Evolutionary conservation across 306 rosid genomes (phyloP).

Genomic region (Cicer chorassanicum): DNA sequence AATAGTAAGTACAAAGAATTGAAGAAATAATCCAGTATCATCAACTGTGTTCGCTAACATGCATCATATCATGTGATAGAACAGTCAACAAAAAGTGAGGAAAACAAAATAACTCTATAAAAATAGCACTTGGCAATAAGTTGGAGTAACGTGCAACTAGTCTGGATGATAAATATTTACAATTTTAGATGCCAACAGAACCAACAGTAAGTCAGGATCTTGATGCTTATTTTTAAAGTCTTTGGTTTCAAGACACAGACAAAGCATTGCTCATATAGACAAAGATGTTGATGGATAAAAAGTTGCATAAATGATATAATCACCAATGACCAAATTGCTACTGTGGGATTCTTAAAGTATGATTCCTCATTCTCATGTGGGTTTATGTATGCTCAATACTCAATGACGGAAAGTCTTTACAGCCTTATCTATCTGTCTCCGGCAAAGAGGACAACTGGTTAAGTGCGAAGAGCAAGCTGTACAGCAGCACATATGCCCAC

Average conservation of each 20-base stretch:
- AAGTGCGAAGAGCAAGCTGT: constrained; percentile 81
- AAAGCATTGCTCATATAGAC: constrained; percentile 4
- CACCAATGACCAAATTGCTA: constrained; percentile 35
- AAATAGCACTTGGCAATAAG: background rate
- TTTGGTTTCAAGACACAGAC: constrained; percentile 29
- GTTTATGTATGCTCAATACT: constrained; percentile 39
- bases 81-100: constrained; percentile 14
- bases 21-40: background rate
- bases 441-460: constrained; percentile 93
- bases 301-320: constrained; percentile 15
- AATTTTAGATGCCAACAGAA: constrained; percentile 43
- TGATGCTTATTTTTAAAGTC: constrained; percentile 18
- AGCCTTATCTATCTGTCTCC: constrained; percentile 76
- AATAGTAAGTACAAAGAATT: background rate
- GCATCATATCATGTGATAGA: constrained; percentile 4
- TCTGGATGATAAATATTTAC: constrained; percentile 46
- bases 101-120: background rate
- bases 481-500: constrained; percentile 99
- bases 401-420: constrained; percentile 97
- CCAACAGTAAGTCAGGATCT: constrained; percentile 3
- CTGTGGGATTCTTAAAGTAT: constrained; percentile 33
- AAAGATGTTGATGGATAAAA: constrained; percentile 26
- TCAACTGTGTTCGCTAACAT: background rate
- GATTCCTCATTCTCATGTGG: constrained; percentile 12
- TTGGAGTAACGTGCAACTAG: constrained; percentile 6